A percentile compares a stretch with the other conserved stretches of the same genome.
phyloP scores from a whole-genome alignment of 202 grass and related monocot species.

The Saccharum hybrid region DNA sequence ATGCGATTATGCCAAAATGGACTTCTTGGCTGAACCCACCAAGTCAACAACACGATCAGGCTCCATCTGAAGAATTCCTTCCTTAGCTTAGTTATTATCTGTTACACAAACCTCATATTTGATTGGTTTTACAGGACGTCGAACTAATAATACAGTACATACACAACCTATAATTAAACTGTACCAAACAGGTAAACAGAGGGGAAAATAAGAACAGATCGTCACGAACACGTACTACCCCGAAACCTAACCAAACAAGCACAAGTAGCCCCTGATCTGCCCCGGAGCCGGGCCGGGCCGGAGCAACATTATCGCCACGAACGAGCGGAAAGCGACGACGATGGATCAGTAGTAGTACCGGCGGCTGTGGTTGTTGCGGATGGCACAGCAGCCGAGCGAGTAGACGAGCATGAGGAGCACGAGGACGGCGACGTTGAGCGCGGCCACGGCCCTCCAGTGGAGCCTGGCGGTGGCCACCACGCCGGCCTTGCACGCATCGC shows the following conservation, averaged over 20 bases:
- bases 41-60: too few relatives aligned
- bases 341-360: conserved; percentile 32
- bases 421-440: conserved; percentile 61
- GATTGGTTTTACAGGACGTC: background rate
- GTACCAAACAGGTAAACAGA: background rate
- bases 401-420: conserved; percentile 61
- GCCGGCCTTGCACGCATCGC: conserved; percentile 83
- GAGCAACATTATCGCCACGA: background rate
- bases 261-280: background rate
- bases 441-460: conserved; percentile 63
- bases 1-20: background rate
- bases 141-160: background rate
- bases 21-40: too few relatives aligned
- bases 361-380: conserved; percentile 47
- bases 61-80: too few relatives aligned
- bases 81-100: too few relatives aligned
- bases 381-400: conserved; percentile 66
- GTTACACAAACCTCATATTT: too few relatives aligned
- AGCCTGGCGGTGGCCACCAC: conserved; percentile 59
- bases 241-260: background rate
- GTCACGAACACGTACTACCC: background rate
- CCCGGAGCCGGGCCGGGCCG: background rate
- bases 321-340: background rate
- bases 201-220: background rate
- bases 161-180: background rate